A percentile compares a stretch with the other conserved stretches of the same genome.
phyloP scores from a whole-genome alignment of 768 basidiomycete genomes.

The Mycena polygramma region DNA sequence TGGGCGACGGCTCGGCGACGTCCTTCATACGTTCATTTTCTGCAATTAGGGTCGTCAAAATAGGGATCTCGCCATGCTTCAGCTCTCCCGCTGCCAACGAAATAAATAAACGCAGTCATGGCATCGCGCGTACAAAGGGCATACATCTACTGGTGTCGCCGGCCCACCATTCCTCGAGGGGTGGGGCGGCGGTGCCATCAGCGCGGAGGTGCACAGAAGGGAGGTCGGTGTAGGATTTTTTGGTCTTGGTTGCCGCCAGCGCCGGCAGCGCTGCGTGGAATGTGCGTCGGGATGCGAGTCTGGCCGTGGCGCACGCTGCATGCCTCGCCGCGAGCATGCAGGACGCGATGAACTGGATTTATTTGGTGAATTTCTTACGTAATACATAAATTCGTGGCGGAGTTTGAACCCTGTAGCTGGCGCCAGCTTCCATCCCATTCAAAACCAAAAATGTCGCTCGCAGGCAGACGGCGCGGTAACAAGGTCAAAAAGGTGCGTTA shows the following conservation, averaged over 20 bases:
- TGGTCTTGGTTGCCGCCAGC: conserved; percentile 45
- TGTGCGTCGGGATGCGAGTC: conserved; percentile 7
- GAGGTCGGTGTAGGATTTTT: conserved; percentile 61
- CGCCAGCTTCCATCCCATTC: conserved; percentile 44
- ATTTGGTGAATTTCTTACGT: conserved; percentile 29
- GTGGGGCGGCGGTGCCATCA: conserved; percentile 46
- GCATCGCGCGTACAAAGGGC: background rate
- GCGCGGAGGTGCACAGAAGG: conserved; percentile 51
- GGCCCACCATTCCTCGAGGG: conserved; percentile 48
- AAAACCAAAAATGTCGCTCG: conserved; percentile 77
- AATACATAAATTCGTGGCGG: conserved; percentile 41
- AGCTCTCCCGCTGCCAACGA: background rate
- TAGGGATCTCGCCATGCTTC: background rate
- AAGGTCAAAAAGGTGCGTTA: conserved; percentile 87
- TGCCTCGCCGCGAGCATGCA: conserved; percentile 28
- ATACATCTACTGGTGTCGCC: conserved; percentile 22
- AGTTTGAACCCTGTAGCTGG: conserved; percentile 42
- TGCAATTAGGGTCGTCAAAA: background rate
- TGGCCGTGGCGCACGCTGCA: background rate
- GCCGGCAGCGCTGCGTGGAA: background rate
- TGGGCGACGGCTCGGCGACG: background rate
- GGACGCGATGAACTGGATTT: background rate
- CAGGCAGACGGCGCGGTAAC: conserved; percentile 88
- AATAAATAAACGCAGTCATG: background rate
- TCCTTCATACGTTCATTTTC: background rate